These are phyloP conservation scores for Mucor circinelloides DNA, from an alignment of 371 early-diverging fungal genomes.

Conservation along the genomic window DNA sequence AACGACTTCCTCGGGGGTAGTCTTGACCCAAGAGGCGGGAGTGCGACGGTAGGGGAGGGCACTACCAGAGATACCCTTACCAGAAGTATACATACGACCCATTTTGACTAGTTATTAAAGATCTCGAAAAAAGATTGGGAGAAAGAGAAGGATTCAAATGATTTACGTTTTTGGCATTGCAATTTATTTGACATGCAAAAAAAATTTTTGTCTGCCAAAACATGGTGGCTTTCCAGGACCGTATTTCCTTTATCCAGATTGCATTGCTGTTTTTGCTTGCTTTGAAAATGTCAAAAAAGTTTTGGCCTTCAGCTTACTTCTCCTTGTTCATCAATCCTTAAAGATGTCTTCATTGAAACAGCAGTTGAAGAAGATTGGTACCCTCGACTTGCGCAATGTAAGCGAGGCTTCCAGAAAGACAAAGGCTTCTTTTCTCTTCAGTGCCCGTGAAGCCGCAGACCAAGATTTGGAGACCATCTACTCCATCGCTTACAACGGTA, in stretches of 20 bases:
- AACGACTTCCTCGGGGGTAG: conserved; percentile 84
- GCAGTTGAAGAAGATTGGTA: conserved; percentile 70
- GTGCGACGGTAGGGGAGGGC: conserved; percentile 99
- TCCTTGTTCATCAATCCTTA: not conserved
- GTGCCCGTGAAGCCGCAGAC: conserved; percentile 84
- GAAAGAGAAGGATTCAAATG: conserved; percentile 16
- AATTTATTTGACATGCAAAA: conserved; percentile 4
- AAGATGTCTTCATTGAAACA: conserved; percentile 59
- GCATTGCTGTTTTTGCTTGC: not conserved
- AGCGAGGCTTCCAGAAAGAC: conserved; percentile 53
- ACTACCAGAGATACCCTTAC: conserved; percentile 98
- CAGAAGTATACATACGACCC: conserved; percentile 84
- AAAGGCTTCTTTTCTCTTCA: conserved; percentile 83
- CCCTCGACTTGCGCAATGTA: conserved; percentile 60
- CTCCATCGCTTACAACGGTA: conserved; percentile 82
- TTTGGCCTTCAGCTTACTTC: not conserved
- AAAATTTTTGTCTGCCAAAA: not conserved
- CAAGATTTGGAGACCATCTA: conserved; percentile 87
- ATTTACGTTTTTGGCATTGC: not conserved
- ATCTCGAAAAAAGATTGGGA: conserved; percentile 20
- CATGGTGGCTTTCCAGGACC: not conserved
- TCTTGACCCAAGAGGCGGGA: conserved; percentile 97
- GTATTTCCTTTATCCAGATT: not conserved
- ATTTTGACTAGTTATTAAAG: conserved; percentile 27
- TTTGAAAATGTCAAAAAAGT: not conserved